Evolutionary conservation across 805 yeast genomes (phyloP).

Genomic region (Pichia paraexigua): DNA sequence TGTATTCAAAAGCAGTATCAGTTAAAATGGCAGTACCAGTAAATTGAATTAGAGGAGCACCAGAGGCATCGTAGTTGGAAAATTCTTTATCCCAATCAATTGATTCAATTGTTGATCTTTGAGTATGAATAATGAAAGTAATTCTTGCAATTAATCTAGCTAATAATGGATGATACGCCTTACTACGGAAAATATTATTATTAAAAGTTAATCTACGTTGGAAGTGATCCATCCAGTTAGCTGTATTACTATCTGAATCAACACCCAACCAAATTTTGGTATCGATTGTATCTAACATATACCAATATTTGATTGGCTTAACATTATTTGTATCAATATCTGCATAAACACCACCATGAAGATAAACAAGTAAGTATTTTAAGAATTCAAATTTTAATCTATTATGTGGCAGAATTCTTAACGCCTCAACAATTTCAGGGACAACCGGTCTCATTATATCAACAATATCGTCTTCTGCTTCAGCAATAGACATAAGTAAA

Average conservation of each 20-base stretch:
- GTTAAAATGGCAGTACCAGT: constrained; percentile 28
- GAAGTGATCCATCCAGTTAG: constrained; percentile 24
- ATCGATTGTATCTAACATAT: constrained; percentile 11
- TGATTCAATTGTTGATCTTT: constrained; percentile 20
- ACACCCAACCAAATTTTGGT: constrained; percentile 19
- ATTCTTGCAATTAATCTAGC: constrained; percentile 28
- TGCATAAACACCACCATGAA: constrained; percentile 53
- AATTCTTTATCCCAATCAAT: constrained; percentile 25
- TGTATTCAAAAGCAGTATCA: constrained; percentile 26
- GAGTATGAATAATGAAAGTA: constrained; percentile 24
- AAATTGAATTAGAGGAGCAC: constrained; percentile 26
- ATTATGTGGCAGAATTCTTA: constrained; percentile 42
- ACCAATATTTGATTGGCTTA: constrained; percentile 35
- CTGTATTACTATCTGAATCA: constrained; percentile 23
- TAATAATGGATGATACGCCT: constrained; percentile 27
- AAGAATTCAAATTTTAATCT: constrained; percentile 46
- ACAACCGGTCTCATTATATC: constrained; percentile 27
- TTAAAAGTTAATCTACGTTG: constrained; percentile 25
- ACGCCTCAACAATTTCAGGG: constrained; percentile 47
- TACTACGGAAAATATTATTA: constrained; percentile 24
- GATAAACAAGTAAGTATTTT: constrained; percentile 42
- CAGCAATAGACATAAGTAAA: constrained; percentile 20
- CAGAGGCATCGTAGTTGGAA: constrained; percentile 24
- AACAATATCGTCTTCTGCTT: constrained; percentile 25
- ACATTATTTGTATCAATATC: constrained; percentile 53